Conservation (phyloP, 345 rosid species). For the Eutrema japonicum region DNA sequence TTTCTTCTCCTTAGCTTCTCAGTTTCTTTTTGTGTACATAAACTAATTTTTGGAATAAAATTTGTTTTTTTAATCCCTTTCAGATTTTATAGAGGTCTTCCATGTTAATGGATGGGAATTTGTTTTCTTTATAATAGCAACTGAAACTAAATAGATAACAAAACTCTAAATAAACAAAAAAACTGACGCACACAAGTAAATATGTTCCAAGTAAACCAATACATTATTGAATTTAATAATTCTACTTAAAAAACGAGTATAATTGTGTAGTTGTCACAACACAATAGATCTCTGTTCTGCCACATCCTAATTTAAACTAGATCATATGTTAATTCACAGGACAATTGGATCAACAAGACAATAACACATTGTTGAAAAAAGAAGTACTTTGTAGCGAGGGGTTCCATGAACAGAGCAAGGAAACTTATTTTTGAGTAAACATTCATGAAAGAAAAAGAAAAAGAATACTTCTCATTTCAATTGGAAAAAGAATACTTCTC, state of each 20-base stretch:
- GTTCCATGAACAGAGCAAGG: neutral
- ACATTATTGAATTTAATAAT: neutral
- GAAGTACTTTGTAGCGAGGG: neutral
- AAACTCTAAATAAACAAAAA: too few relatives aligned
- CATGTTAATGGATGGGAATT: neutral
- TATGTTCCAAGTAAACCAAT: too few relatives aligned
- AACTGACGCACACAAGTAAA: too few relatives aligned
- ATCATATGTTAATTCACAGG: neutral
- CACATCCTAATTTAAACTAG: neutral
- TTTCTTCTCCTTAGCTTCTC: neutral
- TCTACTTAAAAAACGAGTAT: neutral
- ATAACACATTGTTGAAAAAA: neutral
- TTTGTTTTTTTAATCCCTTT: neutral
- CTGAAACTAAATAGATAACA: too few relatives aligned
- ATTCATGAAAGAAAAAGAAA: neutral
- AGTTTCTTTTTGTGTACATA: conserved; percentile 36
- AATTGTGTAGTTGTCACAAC: neutral
- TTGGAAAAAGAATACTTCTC: neutral
- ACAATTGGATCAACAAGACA: neutral
- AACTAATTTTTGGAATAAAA: conserved; percentile 20
- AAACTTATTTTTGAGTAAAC: neutral
- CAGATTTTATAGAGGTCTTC: neutral
- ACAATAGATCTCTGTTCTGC: neutral
- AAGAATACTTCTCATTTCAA: conserved; percentile 27
- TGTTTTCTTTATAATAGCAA: neutral